Base-by-base conservation (phyloP, 345 rosid species). In the Eucalyptus polybractea region DNA sequence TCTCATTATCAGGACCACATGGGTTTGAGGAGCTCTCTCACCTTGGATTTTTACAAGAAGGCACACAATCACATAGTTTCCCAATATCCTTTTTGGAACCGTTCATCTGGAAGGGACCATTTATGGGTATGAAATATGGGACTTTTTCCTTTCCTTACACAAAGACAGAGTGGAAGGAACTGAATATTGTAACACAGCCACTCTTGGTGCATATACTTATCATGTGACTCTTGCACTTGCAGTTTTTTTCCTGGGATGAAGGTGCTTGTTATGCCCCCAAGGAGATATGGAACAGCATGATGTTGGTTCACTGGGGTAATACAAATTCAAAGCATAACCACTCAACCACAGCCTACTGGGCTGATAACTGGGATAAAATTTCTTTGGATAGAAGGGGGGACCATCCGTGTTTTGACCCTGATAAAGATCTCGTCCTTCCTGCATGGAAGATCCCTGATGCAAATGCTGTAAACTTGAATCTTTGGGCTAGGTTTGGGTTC, bases 231-330 rank as follows among this genome's bases (percentile, higher is more conserved):
- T 44, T 69, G 80, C 89, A 90, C 92, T 91, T 93, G 95, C 98
- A 97, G 99, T 97, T 90, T 90, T 97, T 97, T 93, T 96, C 99
- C 88, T 97, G 99, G 99, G 99, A 97, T 93, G 99, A 97, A 95
- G 99, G 99, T 94, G 99, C 99, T 94, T 97, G 99, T 94, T 97
- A 96, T 95, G 98, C 99, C 90, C 99, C 99, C 25, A 97, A 97
- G 94, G 99, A 97, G 95, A 97, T 97, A 93, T 97, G 99, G 99
- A 95, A 94, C 90, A 97, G 99, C 92, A 97, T 94, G 97, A 97
- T 97, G 99, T 89, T 97, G 90, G 99, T 97, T 93, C 99, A 97
- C 88, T 97, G 99, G 99, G 99, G 99, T 72, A 97, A 97, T 92
- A 96, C 99, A 21, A 97, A 97, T 91, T 93, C 98, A 72, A 97